Base-by-base conservation (phyloP, 768 basidiomycete genomes). In the Lactarius hatsudake region DNA sequence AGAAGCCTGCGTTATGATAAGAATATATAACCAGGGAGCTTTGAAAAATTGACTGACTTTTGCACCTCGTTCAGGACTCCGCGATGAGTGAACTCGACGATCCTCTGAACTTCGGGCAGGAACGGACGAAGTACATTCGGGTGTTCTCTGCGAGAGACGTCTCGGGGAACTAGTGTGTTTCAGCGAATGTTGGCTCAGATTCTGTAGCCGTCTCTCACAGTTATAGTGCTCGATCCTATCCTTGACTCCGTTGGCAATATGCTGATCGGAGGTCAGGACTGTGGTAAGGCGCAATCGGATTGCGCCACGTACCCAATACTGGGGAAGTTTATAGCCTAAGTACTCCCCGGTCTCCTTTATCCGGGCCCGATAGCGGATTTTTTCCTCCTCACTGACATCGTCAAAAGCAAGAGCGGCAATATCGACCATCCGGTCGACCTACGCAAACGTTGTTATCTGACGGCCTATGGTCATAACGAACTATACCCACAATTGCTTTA, bases 201-300 rank as follows among this genome's bases (percentile, higher is more conserved):
- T 64, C 36, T 43, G 17, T 13, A 32, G n/a, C 3, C 3, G 5
- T 15, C 5, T 69, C 82, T 64, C 65, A 89, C 88, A 79, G 69
- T 84, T 86, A 71, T 89, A 89, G 60, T 83, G 78, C 71, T 89
- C 87, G 20, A 88, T 70, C 69, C 88, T 86, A 71, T 90, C 88
- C 20, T 75, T 80, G 30, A 89, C 83, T 7, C 87, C 88, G 13
- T 81, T 81, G 48, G 84, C 85, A 55, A 89, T 83, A 59, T 85
- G 84, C 87, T 89, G 10, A 26, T 18, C 17, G n/a, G 55, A 18
- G 12, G 42, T 63, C 60, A 57, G 42, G 51, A 26, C 23, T 13
- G 12, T 26, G 9, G 32, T 13, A 17, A 6, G 20, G 10, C 15
- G 6, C 59, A 40, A 28, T 56, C 43, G 3, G n/a, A 48, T 26